A percentile compares a stretch with the other conserved stretches of the same genome.
phyloP scores from a whole-genome alignment of 306 rosid genomes.

The Castanopsis chinensis region DNA sequence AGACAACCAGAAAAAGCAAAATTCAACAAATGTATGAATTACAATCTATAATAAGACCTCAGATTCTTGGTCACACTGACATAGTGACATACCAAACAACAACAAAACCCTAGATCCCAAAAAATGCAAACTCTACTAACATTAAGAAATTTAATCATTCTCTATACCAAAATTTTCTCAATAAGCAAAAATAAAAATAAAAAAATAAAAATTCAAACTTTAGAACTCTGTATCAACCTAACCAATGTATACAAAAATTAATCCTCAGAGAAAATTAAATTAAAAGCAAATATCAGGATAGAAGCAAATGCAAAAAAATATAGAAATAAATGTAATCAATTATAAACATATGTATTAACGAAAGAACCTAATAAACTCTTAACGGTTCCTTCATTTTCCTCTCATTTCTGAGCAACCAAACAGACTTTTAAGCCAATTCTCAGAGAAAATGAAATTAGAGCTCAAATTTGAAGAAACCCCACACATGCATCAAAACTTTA shows the following conservation, averaged over 20 bases:
- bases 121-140: not conserved
- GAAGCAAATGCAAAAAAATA: not conserved
- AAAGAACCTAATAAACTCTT: not conserved
- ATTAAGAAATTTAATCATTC: not conserved
- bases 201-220: not conserved
- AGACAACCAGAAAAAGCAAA: not conserved
- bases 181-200: not conserved
- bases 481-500: not conserved
- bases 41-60: not conserved
- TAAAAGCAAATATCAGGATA: not conserved
- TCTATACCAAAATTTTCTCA: not conserved
- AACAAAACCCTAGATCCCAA: not conserved
- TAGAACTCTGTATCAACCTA: not conserved
- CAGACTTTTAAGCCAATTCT: not conserved
- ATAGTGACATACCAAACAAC: not conserved
- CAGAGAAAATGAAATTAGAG: not conserved
- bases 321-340: not conserved
- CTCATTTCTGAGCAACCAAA: not conserved
- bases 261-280: not conserved
- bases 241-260: not conserved
- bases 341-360: too few species aligned
- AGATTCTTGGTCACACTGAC: not conserved
- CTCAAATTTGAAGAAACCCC: not conserved
- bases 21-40: not conserved
- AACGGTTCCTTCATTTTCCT: not conserved